Conservation (phyloP, 2,329 filamentous ascomycete species). For the Metarhizium rileyi region DNA sequence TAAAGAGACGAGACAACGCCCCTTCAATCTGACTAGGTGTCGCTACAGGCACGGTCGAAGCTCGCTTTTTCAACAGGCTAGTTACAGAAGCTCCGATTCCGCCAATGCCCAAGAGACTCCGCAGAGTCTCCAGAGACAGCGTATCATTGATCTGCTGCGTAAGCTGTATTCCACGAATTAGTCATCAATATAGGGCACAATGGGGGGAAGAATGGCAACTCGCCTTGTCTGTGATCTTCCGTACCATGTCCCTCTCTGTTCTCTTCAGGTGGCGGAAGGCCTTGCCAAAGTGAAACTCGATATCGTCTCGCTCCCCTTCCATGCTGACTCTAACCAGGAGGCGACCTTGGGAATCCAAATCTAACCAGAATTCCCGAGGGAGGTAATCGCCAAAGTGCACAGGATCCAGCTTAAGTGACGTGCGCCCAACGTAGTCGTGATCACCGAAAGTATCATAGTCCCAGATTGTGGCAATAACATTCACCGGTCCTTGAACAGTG, state of each 20-base stretch:
- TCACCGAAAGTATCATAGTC: constrained; percentile 96
- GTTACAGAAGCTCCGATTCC: constrained; percentile 64
- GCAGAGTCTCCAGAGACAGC: constrained; percentile 73
- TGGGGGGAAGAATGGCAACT: constrained; percentile 10
- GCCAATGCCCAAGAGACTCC: constrained; percentile 59
- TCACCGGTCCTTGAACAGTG: constrained; percentile 80
- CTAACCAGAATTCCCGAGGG: constrained; percentile 93
- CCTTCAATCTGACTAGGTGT: constrained; percentile 68
- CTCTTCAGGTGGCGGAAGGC: constrained; percentile 91
- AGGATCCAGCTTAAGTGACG: constrained; percentile 97
- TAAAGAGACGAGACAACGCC: constrained; percentile 74
- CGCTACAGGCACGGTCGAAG: constrained; percentile 44
- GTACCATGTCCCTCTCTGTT: constrained; percentile 95
- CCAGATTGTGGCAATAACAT: constrained; percentile 95
- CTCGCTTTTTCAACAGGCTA: constrained; percentile 54
- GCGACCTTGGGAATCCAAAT: constrained; percentile 89
- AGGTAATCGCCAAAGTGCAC: constrained; percentile 93
- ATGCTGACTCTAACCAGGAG: constrained; percentile 88
- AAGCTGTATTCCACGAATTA: constrained; percentile 42
- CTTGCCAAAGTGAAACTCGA: constrained; percentile 97
- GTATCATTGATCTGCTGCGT: constrained; percentile 87
- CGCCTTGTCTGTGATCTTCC: constrained; percentile 96
- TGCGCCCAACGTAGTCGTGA: constrained; percentile 93
- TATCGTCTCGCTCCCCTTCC: constrained; percentile 97
- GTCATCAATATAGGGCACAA: background rate